Evolutionary conservation across 306 rosid genomes (phyloP), one percentile per base, ranked within the genome.

Genomic region (Vigna hirtella): DNA sequence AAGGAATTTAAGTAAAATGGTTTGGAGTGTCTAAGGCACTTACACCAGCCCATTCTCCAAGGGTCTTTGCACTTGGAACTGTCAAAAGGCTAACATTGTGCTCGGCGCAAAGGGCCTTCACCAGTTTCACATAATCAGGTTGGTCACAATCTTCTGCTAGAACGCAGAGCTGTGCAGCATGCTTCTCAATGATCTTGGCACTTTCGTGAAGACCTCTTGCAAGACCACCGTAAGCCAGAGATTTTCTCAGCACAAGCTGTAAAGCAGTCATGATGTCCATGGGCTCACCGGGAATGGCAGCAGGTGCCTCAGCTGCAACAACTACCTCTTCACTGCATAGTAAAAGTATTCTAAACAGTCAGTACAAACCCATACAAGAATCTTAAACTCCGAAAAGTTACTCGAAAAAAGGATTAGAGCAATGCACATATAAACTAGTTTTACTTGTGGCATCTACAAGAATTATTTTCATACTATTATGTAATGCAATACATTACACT

Each of bases 11-110:
- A 65, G 58, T 18, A 14, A 52, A 5, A 51, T 2, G 51, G 75
- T 48, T 45, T 0, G n/a, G 38, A 32, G 40, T 24, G 16, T 8
- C 8, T n/a, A 18, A 10, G 76, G 22, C 26, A 83, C 94, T 91
- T 87, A 93, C 98, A 83, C 98, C 97, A 78, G 87, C 89, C 98
- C 98, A 93, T 74, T 93, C 94, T 43, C 98, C 98, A 20, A 93
- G 93, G 17, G 97, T 93, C 73, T 93, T 93, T 26, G 97, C 85
- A 66, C 85, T 89, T n/a, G 94, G 90, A 70, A 93, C 94, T 0
- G 96, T 82, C 89, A 93, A 71, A 81, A 93, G 80, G 63, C 87
- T 88, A 2, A 90, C 87, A 16, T 83, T 90, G 78, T 92, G 97
- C 75, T 92, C 97, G 0, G 93, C 90, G 67, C 97, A 92, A 40